Base-by-base conservation (phyloP, 192 early-diverging fungal species). In the Cladochytrium replicatum region DNA sequence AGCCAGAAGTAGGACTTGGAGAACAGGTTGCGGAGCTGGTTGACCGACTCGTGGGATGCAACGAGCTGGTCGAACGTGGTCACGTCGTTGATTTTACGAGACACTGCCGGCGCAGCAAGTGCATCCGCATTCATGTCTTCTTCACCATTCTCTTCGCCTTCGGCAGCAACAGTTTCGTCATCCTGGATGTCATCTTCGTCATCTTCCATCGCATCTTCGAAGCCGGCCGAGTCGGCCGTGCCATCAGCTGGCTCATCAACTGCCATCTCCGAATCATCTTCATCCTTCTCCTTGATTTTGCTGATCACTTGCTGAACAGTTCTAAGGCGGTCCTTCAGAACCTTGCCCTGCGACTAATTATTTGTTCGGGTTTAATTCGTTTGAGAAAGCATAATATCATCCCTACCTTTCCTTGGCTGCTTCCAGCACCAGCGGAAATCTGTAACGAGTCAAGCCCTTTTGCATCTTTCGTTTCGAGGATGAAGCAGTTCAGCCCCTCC, bases 1-100 rank as follows among this genome's bases (percentile, higher is more conserved):
- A 96, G 59, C 65, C 72, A 96, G 54, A 99, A 81, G 17, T 83
- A 76, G 41, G 69, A 72, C 41, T 63, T 67, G 41, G 57, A 55
- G 56, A 88, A 81, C 50, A 89, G 60, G 37, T 60, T 66, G 31
- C 66, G 54, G 52, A 27, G 45, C 41, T 66, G 40, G 23, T 64
- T 73, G 47, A 66, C 55, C 54, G 78, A 77, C 13, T 48, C 32
- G 56, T 62, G 41, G 68, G 41, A 24, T 7, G 11, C 46, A 25
- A 39, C 21, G 26, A 48, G 32, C 26, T 48, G n/a, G n/a, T n/a
- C 22, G 17, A 66, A 31, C 9, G 55, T 50, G 19, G 58, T 46
- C 6, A 66, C 49, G 60, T 55, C 11, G 37, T 52, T 2, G 67
- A 52, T 2, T 29, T 49, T 5, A 58, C 72, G n/a, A 61, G 41